A percentile compares a stretch with the other conserved stretches of the same genome.
These are phyloP conservation scores for Hygrophoropsis aurantiaca DNA, from an alignment of 768 basidiomycete species.

Conservation along the genomic window DNA sequence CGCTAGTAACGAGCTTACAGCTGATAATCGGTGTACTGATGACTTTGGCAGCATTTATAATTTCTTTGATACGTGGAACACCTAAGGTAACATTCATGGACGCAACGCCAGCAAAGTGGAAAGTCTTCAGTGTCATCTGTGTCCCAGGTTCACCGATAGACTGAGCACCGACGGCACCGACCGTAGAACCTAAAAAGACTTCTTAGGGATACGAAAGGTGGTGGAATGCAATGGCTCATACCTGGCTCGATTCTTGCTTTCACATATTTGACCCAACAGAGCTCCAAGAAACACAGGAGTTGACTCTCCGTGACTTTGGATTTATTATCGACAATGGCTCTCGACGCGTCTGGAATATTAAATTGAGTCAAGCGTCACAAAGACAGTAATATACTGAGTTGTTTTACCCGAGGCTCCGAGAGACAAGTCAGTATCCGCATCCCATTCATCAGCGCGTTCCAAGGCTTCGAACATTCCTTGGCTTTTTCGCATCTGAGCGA, in stretches of 20 bases:
- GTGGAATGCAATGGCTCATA: conserved; percentile 21
- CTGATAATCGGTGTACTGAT: conserved; percentile 99
- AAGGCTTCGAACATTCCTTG: conserved; percentile 86
- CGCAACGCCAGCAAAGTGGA: conserved; percentile 99
- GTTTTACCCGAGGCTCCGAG: conserved; percentile 70
- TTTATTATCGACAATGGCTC: conserved; percentile 82
- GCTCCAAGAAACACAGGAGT: conserved; percentile 74
- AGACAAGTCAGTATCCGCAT: conserved; percentile 71
- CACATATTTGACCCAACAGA: conserved; percentile 89
- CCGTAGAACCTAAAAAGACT: conserved; percentile 74
- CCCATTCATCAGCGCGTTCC: conserved; percentile 73
- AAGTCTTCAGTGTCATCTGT: conserved; percentile 99
- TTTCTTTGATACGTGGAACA: conserved; percentile 99
- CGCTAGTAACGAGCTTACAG: conserved; percentile 81
- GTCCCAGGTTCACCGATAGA: conserved; percentile 99
- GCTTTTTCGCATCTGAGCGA: conserved; percentile 65
- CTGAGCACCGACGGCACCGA: conserved; percentile 97
- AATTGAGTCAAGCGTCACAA: conserved; percentile 4
- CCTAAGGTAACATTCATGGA: conserved; percentile 99
- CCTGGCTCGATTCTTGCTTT: conserved; percentile 97
- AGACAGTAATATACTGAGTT: background rate
- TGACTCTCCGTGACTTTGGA: conserved; percentile 86
- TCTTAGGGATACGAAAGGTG: background rate
- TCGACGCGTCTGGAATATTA: conserved; percentile 52
- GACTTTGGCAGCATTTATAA: conserved; percentile 97